Percentiles rank a stretch among this genome's conserved stretches.
These are phyloP conservation scores for Harringtonia aguacate DNA, from an alignment of 2,329 filamentous ascomycete genomes.

Conservation along the genomic window DNA sequence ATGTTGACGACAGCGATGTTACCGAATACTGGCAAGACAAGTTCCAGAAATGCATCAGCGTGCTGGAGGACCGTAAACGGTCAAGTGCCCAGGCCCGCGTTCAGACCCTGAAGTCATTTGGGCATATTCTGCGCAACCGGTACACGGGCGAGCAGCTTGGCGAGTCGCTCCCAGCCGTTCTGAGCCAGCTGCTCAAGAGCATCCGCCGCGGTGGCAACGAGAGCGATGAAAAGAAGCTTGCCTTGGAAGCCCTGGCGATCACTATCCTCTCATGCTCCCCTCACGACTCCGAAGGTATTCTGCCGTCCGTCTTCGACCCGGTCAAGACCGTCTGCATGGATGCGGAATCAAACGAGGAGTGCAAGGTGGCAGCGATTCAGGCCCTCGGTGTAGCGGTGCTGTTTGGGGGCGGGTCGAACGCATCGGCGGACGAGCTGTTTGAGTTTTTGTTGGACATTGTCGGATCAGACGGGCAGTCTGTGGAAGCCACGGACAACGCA, in stretches of 20 bases:
- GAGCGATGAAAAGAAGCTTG: constrained; percentile 56
- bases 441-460: constrained; percentile 67
- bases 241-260: constrained; percentile 60
- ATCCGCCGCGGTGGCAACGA: constrained; percentile 59
- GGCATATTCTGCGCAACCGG: constrained; percentile 55
- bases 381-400: constrained; percentile 61
- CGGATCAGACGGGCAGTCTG: constrained; percentile 63
- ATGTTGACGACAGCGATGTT: constrained; percentile 45
- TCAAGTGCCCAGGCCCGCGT: constrained; percentile 64
- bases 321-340: constrained; percentile 57
- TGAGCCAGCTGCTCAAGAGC: constrained; percentile 57
- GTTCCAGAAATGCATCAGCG: constrained; percentile 55
- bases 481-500: constrained; percentile 61
- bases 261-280: constrained; percentile 54
- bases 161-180: constrained; percentile 46
- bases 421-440: constrained; percentile 61
- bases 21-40: constrained; percentile 40
- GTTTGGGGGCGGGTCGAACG: constrained; percentile 62
- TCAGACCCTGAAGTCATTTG: constrained; percentile 48
- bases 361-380: constrained; percentile 64
- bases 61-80: constrained; percentile 65
- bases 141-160: constrained; percentile 55
- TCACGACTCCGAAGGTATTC: constrained; percentile 45
- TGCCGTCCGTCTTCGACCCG: constrained; percentile 46
- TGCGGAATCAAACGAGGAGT: constrained; percentile 49